Conservation (phyloP, 371 early-diverging fungal species). For the Actinomortierella ambigua region DNA sequence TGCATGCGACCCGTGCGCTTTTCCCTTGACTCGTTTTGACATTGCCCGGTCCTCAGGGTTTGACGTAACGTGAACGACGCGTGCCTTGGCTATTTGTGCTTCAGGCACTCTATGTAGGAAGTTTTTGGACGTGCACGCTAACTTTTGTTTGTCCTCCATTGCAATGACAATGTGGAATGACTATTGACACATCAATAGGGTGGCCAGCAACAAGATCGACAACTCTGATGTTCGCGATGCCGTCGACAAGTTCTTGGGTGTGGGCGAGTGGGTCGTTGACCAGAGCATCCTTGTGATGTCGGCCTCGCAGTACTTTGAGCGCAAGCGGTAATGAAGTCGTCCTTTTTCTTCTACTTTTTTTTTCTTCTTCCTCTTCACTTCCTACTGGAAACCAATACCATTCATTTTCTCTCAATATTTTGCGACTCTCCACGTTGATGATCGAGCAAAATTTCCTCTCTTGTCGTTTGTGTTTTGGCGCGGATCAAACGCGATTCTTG, state of each 20-base stretch:
- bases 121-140: not conserved
- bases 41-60: too few species aligned
- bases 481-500: too few species aligned
- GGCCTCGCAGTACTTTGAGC: slow-evolving; percentile 66
- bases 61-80: too few species aligned
- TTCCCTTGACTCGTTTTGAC: too few species aligned
- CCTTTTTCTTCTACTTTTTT: too few species aligned
- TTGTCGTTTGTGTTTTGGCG: too few species aligned
- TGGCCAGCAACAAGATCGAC: slow-evolving; percentile 61
- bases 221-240: slow-evolving; percentile 58
- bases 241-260: slow-evolving; percentile 62
- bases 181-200: slow-evolving; percentile 34
- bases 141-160: not conserved
- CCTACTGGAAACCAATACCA: too few species aligned
- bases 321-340: slow-evolving; percentile 49
- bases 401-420: too few species aligned
- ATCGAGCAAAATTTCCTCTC: too few species aligned
- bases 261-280: slow-evolving; percentile 74
- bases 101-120: slow-evolving; percentile 12
- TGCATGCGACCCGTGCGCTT: too few species aligned
- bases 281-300: slow-evolving; percentile 60
- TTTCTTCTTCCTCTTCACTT: too few species aligned
- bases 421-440: too few species aligned
- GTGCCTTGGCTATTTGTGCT: not conserved
- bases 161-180: not conserved